These are phyloP conservation scores for Colletotrichum coccodes DNA, from an alignment of 2,329 filamentous ascomycete species.

Conservation along the genomic window DNA sequence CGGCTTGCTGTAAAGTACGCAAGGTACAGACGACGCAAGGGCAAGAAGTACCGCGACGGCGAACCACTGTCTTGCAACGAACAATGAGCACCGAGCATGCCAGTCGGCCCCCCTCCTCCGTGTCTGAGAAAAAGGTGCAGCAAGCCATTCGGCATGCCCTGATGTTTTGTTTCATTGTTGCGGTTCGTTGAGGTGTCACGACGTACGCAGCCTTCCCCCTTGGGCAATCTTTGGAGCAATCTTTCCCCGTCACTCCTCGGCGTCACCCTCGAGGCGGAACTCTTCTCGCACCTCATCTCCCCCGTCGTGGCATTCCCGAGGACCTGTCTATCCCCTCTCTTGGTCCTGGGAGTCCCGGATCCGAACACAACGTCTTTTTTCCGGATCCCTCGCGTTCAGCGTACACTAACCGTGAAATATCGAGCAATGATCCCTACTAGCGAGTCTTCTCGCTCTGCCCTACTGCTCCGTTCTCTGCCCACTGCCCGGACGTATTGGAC, in stretches of 20 bases:
- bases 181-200: constrained; percentile 12
- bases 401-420: too few species aligned
- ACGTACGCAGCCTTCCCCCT: constrained; percentile 24
- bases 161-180: constrained; percentile 5
- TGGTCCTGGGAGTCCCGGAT: constrained; percentile 7
- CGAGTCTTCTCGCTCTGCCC: constrained; percentile 17
- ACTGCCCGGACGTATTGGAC: constrained; percentile 22
- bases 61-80: constrained; percentile 13
- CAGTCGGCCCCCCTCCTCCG: neutral
- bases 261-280: neutral
- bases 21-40: constrained; percentile 24
- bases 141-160: neutral
- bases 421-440: constrained; percentile 11
- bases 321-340: neutral
- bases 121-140: constrained; percentile 19
- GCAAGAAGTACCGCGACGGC: neutral
- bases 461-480: constrained; percentile 4
- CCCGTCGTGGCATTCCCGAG: neutral
- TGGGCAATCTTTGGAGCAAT: constrained; percentile 9
- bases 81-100: neutral
- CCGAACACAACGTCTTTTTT: constrained; percentile 12
- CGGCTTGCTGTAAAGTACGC: neutral
- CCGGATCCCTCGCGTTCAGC: constrained; percentile 7
- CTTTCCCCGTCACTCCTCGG: constrained; percentile 4
- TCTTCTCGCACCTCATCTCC: neutral